phyloP scores from a whole-genome alignment of 495 filamentous ascomycete species.

The Penicillium steckii region DNA sequence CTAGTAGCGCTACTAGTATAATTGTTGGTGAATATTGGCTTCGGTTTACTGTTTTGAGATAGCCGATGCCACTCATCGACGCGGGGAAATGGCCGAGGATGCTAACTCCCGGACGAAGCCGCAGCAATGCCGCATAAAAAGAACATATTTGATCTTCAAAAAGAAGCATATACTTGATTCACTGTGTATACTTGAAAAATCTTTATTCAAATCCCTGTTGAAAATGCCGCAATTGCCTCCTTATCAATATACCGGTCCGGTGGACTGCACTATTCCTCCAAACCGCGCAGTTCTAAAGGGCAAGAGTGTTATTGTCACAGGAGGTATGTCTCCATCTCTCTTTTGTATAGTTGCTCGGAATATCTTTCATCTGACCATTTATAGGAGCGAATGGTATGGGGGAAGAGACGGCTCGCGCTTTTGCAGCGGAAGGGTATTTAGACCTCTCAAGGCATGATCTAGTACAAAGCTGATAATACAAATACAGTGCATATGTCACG shows the following conservation, averaged over 20 bases:
- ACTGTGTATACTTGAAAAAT: neutral
- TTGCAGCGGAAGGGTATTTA: conserved; percentile 24
- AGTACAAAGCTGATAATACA: neutral
- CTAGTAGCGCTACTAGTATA: no score
- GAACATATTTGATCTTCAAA: no score
- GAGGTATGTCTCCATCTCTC: conserved; percentile 3
- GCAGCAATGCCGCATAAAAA: neutral
- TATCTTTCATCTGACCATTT: neutral
- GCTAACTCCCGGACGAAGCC: neutral
- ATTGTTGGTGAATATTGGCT: neutral
- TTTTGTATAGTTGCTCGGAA: neutral
- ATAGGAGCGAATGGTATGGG: conserved; percentile 44
- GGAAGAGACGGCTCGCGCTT: conserved; percentile 32
- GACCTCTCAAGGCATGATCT: neutral
- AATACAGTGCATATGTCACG: conserved; percentile 28
- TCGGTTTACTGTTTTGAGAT: conserved; percentile 8
- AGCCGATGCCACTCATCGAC: neutral
- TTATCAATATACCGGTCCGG: conserved; percentile 23
- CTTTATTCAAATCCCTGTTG: neutral
- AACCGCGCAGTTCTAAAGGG: conserved; percentile 15
- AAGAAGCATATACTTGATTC: neutral
- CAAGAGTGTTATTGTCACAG: conserved; percentile 30
- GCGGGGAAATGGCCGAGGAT: conserved; percentile 9
- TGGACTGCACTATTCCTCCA: conserved; percentile 22
- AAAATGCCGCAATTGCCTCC: conserved; percentile 20